Percentiles rank a stretch among this genome's conserved stretches.
Evolutionary conservation across 208 protist species (phyloP).

Genomic region (Acanthamoeba polyphaga): DNA sequence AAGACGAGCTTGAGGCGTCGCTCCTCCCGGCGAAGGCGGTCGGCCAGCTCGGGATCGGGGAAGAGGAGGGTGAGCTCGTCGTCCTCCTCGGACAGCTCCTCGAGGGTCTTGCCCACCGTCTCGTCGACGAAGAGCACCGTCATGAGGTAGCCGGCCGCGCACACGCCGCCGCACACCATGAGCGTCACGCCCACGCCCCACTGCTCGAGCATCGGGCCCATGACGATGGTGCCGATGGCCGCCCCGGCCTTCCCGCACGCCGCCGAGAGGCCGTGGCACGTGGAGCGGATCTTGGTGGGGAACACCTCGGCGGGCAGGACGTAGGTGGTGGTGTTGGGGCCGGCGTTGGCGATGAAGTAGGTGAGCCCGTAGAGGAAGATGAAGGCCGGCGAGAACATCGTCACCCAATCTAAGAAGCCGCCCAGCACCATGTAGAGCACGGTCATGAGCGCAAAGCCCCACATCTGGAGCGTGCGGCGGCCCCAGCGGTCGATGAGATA

Average conservation of each 20-base stretch:
- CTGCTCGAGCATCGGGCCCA: constrained; percentile 75
- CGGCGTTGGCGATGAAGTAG: constrained; percentile 89
- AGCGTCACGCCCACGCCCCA: constrained; percentile 76
- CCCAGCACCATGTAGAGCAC: constrained; percentile 81
- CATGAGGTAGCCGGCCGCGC: constrained; percentile 74
- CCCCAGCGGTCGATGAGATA: constrained; percentile 82
- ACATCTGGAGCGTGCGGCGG: constrained; percentile 81
- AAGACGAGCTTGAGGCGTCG: constrained; percentile 20
- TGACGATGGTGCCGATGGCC: constrained; percentile 82
- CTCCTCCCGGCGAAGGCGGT: background rate
- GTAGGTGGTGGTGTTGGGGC: constrained; percentile 91
- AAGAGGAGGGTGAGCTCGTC: constrained; percentile 42
- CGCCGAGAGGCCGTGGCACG: constrained; percentile 88
- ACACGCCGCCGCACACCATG: constrained; percentile 74
- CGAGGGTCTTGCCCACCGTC: constrained; percentile 72
- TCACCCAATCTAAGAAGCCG: constrained; percentile 69
- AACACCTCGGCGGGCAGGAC: constrained; percentile 89
- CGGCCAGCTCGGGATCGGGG: constrained; percentile 30
- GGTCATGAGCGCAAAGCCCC: constrained; percentile 81
- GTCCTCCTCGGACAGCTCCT: constrained; percentile 26
- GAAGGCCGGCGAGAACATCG: constrained; percentile 77
- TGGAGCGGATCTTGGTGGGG: constrained; percentile 84
- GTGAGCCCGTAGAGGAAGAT: constrained; percentile 88
- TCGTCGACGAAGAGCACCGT: constrained; percentile 78
- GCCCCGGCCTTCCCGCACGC: constrained; percentile 88